Percentiles rank a stretch among this genome's conserved stretches.
phyloP scores from a whole-genome alignment of 306 rosid genomes.

The Vigna angularis region DNA sequence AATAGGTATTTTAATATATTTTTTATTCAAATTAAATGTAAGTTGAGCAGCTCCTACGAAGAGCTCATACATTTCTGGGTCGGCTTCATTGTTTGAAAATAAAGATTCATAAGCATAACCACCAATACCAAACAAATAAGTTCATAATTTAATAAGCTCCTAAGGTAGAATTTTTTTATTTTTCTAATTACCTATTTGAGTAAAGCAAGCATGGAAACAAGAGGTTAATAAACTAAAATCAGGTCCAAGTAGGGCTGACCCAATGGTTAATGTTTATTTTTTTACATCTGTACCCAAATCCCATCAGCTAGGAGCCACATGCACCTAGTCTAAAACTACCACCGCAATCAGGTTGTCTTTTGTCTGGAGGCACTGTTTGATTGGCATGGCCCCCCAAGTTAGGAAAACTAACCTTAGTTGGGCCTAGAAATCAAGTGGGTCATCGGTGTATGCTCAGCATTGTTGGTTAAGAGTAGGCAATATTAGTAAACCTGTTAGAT shows the following conservation, averaged over 20 bases:
- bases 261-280: not conserved
- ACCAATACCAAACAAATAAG: no score
- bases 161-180: no score
- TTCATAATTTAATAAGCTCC: not conserved
- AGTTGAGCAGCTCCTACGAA: no score
- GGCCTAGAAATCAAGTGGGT: not conserved
- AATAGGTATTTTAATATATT: no score
- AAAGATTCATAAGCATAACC: no score
- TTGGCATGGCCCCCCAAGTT: not conserved
- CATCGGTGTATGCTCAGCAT: not conserved
- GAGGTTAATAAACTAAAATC: not conserved
- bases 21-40: no score
- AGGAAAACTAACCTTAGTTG: not conserved
- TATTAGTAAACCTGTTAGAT: not conserved
- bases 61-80: no score
- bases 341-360: not conserved
- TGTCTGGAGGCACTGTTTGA: slow-evolving; percentile 3
- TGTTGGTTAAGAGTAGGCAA: slow-evolving; percentile 1
- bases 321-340: not conserved
- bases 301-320: not conserved
- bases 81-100: no score
- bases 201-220: not conserved
- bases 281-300: not conserved
- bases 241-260: not conserved
- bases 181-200: not conserved